Base-by-base conservation (phyloP, 78 protist genomes). In the Planoprotostelium fungivorum region DNA sequence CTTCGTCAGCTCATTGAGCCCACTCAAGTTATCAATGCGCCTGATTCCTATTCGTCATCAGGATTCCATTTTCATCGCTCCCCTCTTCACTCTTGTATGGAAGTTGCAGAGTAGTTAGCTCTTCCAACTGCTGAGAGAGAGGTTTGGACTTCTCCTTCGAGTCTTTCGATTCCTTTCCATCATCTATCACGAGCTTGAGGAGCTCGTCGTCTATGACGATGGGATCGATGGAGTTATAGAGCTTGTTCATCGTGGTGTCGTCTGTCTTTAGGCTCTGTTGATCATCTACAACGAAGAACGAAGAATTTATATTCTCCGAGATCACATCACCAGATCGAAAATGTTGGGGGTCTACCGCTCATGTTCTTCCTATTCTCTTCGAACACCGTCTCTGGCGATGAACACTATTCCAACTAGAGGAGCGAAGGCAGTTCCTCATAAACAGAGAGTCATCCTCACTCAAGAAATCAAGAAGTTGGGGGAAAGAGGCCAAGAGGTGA, bases 21-120 rank as follows among this genome's bases (percentile, higher is more conserved):
- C 85, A 36, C 36, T 28, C 85, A 92, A 38, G 84, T 89, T 86
- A 36, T 88, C 90, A n/a, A 92, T 92, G 63, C 28, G 1, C 86
- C 34, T 84, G 86, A 84, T 51, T 16, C 73, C 73, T 51, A 5
- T 16, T 25, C 73, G 16, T 16, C 16, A 16, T 51, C 73, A 51
- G n/a, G n/a, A n/a, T 51, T 16, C 16, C 73, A 51, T 51, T 25
- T 25, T 51, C 5, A 25, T 51, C 73, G 73, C 5, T 5, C 5
- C 31, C 5, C 16, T 51, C 73, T 51, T 51, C 73, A 51, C 73
- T 51, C 16, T 51, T 51, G 16, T 25, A 51, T 25, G 73, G 73
- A 51, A 51, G 73, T 51, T 16, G 73, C 16, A 51, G 73, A 16
- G 73, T 51, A 5, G 16, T 25, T 25, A 51, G 73, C 16, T 51